phyloP scores from a whole-genome alignment of 257 asterid genomes.

The Solanum medicagineum region DNA sequence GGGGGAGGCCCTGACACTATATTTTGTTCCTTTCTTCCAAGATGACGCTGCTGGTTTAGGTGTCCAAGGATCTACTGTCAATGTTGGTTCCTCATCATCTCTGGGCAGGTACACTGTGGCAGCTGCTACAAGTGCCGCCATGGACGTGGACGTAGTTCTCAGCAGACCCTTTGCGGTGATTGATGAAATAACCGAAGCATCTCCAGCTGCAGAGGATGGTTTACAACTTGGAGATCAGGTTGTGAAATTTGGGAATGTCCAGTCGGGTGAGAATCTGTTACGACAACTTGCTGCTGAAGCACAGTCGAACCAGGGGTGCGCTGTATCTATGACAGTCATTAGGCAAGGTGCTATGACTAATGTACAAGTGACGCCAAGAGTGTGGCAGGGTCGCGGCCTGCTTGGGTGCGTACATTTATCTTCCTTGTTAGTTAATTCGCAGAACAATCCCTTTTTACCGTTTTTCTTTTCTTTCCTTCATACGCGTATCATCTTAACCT shows the following conservation, averaged over 20 bases:
- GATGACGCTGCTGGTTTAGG: conserved; percentile 18
- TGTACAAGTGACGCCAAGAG: conserved; percentile 64
- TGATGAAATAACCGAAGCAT: conserved; percentile 78
- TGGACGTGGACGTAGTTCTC: conserved; percentile 45
- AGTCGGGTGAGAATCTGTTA: conserved; percentile 51
- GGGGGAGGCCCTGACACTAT: neutral
- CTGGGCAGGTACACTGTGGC: conserved; percentile 9
- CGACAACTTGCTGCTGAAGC: conserved; percentile 75
- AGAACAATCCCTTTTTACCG: neutral
- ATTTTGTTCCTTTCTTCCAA: neutral
- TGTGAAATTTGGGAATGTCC: conserved; percentile 75
- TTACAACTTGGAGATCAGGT: conserved; percentile 92
- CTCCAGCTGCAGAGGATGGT: conserved; percentile 97
- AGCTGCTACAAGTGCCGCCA: conserved; percentile 23
- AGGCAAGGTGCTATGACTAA: conserved; percentile 64
- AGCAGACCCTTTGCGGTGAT: conserved; percentile 76
- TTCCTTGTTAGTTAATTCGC: neutral
- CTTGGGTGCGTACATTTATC: conserved; percentile 43
- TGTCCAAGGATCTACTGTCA: conserved; percentile 13
- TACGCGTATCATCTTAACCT: neutral
- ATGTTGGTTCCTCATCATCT: conserved; percentile 20
- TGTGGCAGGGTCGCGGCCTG: conserved; percentile 86
- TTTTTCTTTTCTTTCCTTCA: neutral
- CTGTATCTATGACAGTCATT: conserved; percentile 47
- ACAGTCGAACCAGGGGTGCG: conserved; percentile 46